These are phyloP conservation scores for Epichloe glyceriae DNA, from an alignment of 2,329 filamentous ascomycete genomes.

Conservation along the genomic window DNA sequence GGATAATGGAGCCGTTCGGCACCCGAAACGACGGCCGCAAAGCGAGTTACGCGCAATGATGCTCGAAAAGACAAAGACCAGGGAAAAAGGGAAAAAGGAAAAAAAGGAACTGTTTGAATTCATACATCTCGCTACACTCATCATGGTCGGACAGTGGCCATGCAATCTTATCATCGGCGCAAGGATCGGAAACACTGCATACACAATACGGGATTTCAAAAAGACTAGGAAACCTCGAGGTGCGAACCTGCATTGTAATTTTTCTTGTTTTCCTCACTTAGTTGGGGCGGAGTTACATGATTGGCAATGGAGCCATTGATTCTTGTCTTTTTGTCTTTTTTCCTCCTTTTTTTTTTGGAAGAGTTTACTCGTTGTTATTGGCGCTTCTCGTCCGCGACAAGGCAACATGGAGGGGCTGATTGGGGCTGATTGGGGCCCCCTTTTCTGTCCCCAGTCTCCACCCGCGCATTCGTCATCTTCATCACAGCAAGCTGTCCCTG, in stretches of 20 bases:
- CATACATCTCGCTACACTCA: not conserved
- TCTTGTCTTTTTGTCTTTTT: not conserved
- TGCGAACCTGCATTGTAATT: conserved; percentile 12
- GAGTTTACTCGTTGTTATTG: too few relatives aligned
- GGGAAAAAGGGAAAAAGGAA: not conserved
- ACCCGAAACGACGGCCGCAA: too few relatives aligned
- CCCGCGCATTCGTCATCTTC: too few relatives aligned
- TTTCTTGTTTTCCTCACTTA: not conserved
- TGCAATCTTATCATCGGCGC: not conserved
- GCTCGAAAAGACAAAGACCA: not conserved
- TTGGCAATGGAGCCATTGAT: not conserved
- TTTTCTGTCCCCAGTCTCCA: too few relatives aligned
- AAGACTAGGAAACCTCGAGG: conserved; percentile 13
- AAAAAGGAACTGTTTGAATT: not conserved
- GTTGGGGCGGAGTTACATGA: too few relatives aligned
- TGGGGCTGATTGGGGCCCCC: too few relatives aligned
- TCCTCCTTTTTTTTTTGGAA: not conserved
- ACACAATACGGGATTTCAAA: conserved; percentile 9
- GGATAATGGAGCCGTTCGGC: too few relatives aligned
- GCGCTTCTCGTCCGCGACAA: too few relatives aligned
- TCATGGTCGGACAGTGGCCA: not conserved
- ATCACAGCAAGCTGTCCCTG: too few relatives aligned
- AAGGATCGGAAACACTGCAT: conserved; percentile 9
- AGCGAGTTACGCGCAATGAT: too few relatives aligned
- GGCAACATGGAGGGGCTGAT: too few relatives aligned